Conservation (phyloP, 331 rosid genomes). For the Malus hybrid region DNA sequence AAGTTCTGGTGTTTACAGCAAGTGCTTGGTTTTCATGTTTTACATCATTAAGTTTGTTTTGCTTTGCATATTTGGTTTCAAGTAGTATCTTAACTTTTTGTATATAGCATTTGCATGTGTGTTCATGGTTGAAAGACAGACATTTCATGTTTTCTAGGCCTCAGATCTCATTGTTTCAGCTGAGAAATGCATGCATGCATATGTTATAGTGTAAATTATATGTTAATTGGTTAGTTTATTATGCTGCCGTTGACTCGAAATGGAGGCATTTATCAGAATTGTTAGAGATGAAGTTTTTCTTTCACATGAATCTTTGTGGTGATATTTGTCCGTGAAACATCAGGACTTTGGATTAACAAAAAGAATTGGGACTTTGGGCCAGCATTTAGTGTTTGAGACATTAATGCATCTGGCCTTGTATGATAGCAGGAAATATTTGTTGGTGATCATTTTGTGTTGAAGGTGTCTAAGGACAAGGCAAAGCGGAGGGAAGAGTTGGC, state of each 20-base stretch:
- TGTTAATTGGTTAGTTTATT: too few species aligned
- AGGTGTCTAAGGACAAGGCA: too few species aligned
- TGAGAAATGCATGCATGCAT: neutral
- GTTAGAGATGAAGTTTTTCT: neutral
- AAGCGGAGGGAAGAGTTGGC: too few species aligned
- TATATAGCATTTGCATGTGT: neutral
- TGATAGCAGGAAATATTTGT: neutral
- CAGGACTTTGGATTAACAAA: too few species aligned
- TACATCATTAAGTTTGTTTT: neutral
- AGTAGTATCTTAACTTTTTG: neutral
- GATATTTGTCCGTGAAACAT: neutral
- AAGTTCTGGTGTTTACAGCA: neutral
- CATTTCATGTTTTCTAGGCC: neutral
- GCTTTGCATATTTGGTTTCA: neutral
- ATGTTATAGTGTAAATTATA: neutral
- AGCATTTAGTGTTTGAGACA: neutral
- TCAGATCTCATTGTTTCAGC: too few species aligned
- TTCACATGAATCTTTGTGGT: neutral
- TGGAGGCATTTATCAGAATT: neutral
- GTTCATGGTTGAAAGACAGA: neutral
- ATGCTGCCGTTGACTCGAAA: neutral
- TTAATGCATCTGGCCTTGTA: neutral
- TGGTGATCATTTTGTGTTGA: conserved; percentile 4
- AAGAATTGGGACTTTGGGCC: neutral
- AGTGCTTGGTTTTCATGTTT: neutral